phyloP scores from a whole-genome alignment of 202 grass and related monocot species.

The Panicum hallii region DNA sequence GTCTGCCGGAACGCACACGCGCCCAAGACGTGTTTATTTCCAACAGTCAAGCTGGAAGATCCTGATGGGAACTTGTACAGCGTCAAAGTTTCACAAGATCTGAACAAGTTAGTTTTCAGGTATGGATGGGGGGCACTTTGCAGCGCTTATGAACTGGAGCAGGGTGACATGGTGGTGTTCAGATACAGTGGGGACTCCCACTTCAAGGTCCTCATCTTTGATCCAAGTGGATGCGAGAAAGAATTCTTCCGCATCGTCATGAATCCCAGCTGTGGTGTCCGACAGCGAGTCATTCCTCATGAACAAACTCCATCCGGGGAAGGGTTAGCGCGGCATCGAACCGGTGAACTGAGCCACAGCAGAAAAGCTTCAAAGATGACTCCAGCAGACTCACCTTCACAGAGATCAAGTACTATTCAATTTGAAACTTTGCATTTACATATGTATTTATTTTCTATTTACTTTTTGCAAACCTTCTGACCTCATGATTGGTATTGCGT shows the following conservation, averaged over 20 bases:
- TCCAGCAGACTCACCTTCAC: not conserved
- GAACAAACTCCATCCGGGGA: not conserved
- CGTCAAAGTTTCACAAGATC: no score
- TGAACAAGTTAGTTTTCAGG: no score
- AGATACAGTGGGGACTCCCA: slow-evolving; percentile 34
- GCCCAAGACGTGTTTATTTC: no score
- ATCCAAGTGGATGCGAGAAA: slow-evolving; percentile 48
- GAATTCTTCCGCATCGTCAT: not conserved
- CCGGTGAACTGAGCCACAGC: not conserved
- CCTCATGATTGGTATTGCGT: not conserved
- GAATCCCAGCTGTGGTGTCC: not conserved
- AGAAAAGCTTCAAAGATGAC: slow-evolving; percentile 19
- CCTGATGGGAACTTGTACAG: no score
- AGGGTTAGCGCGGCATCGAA: not conserved
- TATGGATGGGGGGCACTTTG: no score
- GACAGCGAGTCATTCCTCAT: not conserved
- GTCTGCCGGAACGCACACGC: no score
- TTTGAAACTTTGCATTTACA: not conserved
- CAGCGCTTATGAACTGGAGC: no score
- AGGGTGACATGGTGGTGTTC: slow-evolving; percentile 43
- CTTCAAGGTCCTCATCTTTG: slow-evolving; percentile 55
- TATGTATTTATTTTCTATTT: not conserved
- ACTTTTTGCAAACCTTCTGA: not conserved
- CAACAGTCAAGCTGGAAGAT: no score
- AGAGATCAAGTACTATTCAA: not conserved